phyloP scores from a whole-genome alignment of 2,329 filamentous ascomycete genomes.

The Daldinia eschscholtzii region DNA sequence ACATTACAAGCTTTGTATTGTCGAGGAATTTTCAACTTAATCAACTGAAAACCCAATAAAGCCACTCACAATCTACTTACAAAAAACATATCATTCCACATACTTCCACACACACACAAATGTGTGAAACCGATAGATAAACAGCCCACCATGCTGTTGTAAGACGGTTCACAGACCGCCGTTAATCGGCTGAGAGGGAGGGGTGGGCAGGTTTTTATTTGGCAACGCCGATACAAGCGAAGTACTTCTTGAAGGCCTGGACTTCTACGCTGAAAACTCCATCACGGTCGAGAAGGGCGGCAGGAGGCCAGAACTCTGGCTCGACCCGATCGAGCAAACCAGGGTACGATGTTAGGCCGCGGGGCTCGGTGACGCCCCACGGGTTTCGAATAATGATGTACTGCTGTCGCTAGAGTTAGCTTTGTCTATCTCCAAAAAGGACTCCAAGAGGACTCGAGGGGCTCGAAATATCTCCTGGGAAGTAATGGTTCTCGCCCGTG shows the following conservation, averaged over 20 bases:
- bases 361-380: slow-evolving; percentile 59
- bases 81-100: not conserved
- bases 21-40: not conserved
- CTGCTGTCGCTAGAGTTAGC: slow-evolving; percentile 40
- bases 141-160: not conserved
- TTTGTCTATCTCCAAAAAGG: not conserved
- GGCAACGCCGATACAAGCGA: slow-evolving; percentile 51
- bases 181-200: not conserved
- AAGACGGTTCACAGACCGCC: not conserved
- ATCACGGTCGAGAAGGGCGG: slow-evolving; percentile 54
- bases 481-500: not conserved
- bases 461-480: not conserved
- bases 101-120: too few relatives aligned
- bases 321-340: slow-evolving; percentile 57
- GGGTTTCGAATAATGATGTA: slow-evolving; percentile 61
- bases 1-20: not conserved
- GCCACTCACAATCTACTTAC: not conserved
- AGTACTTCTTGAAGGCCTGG: slow-evolving; percentile 55
- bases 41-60: not conserved
- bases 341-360: slow-evolving; percentile 56
- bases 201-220: slow-evolving; percentile 37
- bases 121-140: not conserved
- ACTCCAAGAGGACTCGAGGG: too few relatives aligned
- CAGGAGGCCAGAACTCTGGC: slow-evolving; percentile 55
- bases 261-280: slow-evolving; percentile 56